Conservation (phyloP, 192 early-diverging fungal genomes). For the Geosiphon pyriformis region DNA sequence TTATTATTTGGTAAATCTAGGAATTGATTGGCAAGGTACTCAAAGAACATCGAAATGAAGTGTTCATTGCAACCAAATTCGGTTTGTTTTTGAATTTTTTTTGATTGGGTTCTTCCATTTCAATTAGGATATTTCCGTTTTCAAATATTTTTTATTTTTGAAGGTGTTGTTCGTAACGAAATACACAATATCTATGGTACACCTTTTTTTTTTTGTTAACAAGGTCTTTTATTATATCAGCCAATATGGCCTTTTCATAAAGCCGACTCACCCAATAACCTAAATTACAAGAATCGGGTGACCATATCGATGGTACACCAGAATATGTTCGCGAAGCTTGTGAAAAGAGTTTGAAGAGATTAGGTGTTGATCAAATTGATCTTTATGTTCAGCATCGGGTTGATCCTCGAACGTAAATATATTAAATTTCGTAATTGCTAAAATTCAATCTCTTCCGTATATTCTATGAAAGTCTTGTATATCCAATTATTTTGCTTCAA, state of each 20-base stretch:
- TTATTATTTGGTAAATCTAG: conserved; percentile 9
- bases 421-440: not conserved
- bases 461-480: not conserved
- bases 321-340: conserved; percentile 44
- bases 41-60: conserved; percentile 41
- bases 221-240: no score
- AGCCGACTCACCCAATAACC: no score
- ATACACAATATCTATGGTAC: no score
- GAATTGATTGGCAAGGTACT: conserved; percentile 42
- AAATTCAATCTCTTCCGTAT: not conserved
- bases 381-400: conserved; percentile 37
- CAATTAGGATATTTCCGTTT: not conserved
- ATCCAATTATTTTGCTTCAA: not conserved
- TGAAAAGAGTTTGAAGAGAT: conserved; percentile 24
- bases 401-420: conserved; percentile 29
- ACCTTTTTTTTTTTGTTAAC: no score
- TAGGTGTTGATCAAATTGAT: conserved; percentile 34
- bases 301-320: conserved; percentile 32
- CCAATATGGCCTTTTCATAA: no score
- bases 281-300: no score
- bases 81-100: conserved; percentile 25
- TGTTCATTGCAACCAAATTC: conserved; percentile 65
- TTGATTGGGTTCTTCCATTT: not conserved
- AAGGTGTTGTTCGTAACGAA: not conserved
- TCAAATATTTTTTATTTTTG: not conserved